phyloP scores from a whole-genome alignment of 495 filamentous ascomycete genomes.

The Coniosporium apollinis region DNA sequence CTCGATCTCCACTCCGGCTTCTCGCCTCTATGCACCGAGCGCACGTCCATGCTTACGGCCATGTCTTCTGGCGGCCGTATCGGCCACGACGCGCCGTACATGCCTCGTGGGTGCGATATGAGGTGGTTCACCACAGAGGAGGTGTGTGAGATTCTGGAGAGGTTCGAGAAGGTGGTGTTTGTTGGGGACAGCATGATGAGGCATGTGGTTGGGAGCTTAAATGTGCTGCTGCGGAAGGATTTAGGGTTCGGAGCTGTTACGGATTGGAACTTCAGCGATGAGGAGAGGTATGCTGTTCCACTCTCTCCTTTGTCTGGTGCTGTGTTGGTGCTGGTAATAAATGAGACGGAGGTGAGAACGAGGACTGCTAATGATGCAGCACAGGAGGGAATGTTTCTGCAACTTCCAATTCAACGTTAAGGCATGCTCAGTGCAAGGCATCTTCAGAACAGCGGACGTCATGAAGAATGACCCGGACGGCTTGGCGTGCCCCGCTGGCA shows the following conservation, averaged over 20 bases:
- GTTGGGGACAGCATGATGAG: constrained; percentile 37
- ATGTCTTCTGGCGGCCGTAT: constrained; percentile 35
- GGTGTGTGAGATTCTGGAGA: constrained; percentile 30
- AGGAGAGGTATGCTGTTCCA: constrained; percentile 27
- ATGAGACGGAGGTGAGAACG: background rate
- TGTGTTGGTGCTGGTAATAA: too few species aligned
- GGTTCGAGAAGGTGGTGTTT: constrained; percentile 33
- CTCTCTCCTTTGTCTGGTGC: background rate
- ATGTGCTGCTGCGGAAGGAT: constrained; percentile 32
- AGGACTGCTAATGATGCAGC: background rate
- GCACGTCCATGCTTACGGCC: constrained; percentile 28
- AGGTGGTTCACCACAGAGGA: constrained; percentile 35
- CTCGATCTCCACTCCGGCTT: constrained; percentile 32
- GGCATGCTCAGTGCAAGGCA: constrained; percentile 35
- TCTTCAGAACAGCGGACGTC: constrained; percentile 34
- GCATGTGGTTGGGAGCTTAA: constrained; percentile 35
- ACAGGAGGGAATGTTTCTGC: constrained; percentile 33
- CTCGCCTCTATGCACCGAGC: constrained; percentile 25
- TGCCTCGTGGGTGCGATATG: constrained; percentile 34
- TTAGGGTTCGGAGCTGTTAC: constrained; percentile 37
- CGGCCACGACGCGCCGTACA: constrained; percentile 31
- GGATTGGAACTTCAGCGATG: constrained; percentile 34
- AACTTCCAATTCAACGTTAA: constrained; percentile 37
- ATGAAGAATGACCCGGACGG: constrained; percentile 29
- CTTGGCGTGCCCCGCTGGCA: constrained; percentile 23